phyloP scores from a whole-genome alignment of 345 rosid species.

The Excoecaria cochinchinensis region DNA sequence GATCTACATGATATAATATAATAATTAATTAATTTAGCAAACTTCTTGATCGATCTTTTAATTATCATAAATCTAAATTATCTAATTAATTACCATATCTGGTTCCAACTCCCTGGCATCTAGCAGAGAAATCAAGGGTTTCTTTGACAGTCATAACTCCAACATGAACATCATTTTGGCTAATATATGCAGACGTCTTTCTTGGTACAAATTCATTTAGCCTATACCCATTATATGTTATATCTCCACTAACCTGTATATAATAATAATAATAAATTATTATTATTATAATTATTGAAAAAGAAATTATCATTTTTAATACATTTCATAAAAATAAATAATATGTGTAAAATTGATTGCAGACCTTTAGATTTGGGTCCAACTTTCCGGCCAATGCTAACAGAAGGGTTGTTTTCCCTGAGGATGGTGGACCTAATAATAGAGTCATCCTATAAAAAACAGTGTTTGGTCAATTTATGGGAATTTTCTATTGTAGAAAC shows the following conservation, averaged over 20 bases:
- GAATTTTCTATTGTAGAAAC: neutral
- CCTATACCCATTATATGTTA: slow-evolving; percentile 68
- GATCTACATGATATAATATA: slow-evolving; percentile 37
- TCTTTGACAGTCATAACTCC: slow-evolving; percentile 93
- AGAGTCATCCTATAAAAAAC: slow-evolving; percentile 60
- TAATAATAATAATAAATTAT: neutral
- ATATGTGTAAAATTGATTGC: neutral
- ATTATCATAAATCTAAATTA: neutral
- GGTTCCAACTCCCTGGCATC: slow-evolving; percentile 88
- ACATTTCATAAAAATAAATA: neutral
- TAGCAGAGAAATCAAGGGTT: slow-evolving; percentile 88
- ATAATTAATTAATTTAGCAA: neutral
- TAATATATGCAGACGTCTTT: slow-evolving; percentile 88
- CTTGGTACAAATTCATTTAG: slow-evolving; percentile 70
- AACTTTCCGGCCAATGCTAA: slow-evolving; percentile 79
- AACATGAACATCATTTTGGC: slow-evolving; percentile 88
- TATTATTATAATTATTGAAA: neutral
- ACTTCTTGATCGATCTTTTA: neutral
- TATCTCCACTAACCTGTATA: slow-evolving; percentile 60
- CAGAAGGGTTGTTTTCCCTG: slow-evolving; percentile 91
- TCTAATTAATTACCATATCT: slow-evolving; percentile 60
- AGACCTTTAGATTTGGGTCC: slow-evolving; percentile 67
- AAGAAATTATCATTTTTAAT: neutral
- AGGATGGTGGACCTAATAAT: slow-evolving; percentile 86
- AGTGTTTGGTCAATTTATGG: neutral